Evolutionary conservation across 257 asterid genomes (phyloP), one percentile per base, ranked within the genome.

Genomic region (Ocimum tenuiflorum): DNA sequence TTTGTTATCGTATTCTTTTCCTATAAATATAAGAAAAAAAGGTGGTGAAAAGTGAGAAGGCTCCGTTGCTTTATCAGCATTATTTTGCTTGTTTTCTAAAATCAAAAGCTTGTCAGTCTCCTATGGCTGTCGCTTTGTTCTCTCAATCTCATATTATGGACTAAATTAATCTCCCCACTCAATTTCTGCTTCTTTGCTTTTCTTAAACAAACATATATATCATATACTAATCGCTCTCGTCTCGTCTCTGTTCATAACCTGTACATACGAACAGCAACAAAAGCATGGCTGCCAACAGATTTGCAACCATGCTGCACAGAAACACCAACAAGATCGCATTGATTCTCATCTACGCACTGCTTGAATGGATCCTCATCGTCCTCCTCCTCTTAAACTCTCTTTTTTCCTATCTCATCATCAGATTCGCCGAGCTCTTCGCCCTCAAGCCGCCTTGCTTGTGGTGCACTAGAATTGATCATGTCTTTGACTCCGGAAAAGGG

Each of bases 251-350:
- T 71, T 57, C 35, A 61, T 70, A 67, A 13, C 1, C 76, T 77
- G 83, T 80, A 69, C 69, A 71, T 78, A 57, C 73, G 45, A 50
- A 42, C 53, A 73, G 67, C 6, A 63, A 52, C 60, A 15, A 35
- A 36, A 36, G 8, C n/a, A 91, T 91, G 98, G 96, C 96, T 31
- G 89, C 94, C 23, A 91, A 89, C 82, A 84, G 86, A 80, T 85
- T 91, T 73, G 97, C 98, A 23, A 84, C 89, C 78, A 80, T 81
- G 95, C 76, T 89, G 63, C 86, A 87, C 71, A 82, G 80, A 74
- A 89, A 79, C 69, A 80, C 90, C 75, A 87, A 89, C 77, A 86
- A 80, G 65, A 76, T 89, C 29, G 82, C 95, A 7, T 74, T 88
- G 8, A 75, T 92, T 68, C 89, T 92, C 69, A 72, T 84, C 47